phyloP scores from a whole-genome alignment of 2,329 filamentous ascomycete species.

The Talaromyces sp. region DNA sequence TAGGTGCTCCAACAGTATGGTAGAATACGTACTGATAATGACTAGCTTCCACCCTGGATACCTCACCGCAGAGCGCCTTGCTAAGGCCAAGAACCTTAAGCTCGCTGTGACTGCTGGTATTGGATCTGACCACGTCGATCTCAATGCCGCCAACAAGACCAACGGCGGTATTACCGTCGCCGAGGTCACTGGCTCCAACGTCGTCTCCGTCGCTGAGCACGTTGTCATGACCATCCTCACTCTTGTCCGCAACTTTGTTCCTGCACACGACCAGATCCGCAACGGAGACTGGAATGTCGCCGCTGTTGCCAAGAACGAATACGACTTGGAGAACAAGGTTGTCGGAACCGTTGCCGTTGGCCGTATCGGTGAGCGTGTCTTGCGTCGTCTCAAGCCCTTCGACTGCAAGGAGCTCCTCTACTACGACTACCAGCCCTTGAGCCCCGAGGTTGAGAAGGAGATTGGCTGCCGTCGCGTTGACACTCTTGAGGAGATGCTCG shows the following conservation, averaged over 20 bases:
- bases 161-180: slow-evolving; percentile 97
- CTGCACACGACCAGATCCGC: slow-evolving; percentile 90
- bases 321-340: slow-evolving; percentile 93
- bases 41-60: slow-evolving; percentile 94
- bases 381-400: slow-evolving; percentile 92
- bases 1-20: neutral
- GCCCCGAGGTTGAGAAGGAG: slow-evolving; percentile 82
- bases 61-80: slow-evolving; percentile 91
- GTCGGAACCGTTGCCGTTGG: slow-evolving; percentile 97
- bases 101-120: slow-evolving; percentile 95
- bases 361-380: slow-evolving; percentile 95
- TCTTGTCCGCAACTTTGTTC: slow-evolving; percentile 97
- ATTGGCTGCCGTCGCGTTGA: slow-evolving; percentile 92
- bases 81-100: slow-evolving; percentile 99
- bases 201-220: slow-evolving; percentile 97
- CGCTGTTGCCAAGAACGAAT: slow-evolving; percentile 96
- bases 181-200: slow-evolving; percentile 97
- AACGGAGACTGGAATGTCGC: slow-evolving; percentile 93
- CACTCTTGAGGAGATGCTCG: slow-evolving; percentile 85
- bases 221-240: slow-evolving; percentile 98
- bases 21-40: neutral
- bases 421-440: slow-evolving; percentile 97
- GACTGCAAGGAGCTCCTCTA: slow-evolving; percentile 99
- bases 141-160: slow-evolving; percentile 95
- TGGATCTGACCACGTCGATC: slow-evolving; percentile 96